Evolutionary conservation across 2,329 filamentous ascomycete genomes (phyloP), one percentile per base, ranked within the genome.

Genomic region (Fusarium beomiforme): DNA sequence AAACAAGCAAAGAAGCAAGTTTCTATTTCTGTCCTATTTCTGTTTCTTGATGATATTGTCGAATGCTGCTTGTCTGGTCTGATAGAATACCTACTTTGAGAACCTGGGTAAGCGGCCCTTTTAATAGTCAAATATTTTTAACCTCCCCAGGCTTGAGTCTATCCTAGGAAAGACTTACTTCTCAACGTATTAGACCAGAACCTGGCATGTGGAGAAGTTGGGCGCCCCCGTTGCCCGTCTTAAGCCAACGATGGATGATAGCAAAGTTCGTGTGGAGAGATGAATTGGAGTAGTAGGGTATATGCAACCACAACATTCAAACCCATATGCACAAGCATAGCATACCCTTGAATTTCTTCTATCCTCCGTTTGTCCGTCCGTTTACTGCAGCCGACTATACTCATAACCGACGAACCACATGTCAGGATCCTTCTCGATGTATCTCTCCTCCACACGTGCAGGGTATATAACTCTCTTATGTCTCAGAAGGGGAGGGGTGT

Each of bases 351-450:
- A 14, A 36, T 29, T 17, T 37, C 60, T 49, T 42, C 49, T 46
- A 59, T 53, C 36, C 62, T 73, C 73, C 73, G 39, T 70, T 74
- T 66, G 61, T 64, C 70, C 74, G 61, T 71, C 71, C 66, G 56
- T 61, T 49, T 58, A 51, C 60, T 71, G 43, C 50, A 67, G 56
- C 61, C 69, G 42, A 59, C 34, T 53, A 21, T 19, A 50, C 21
- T 34, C 8, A 29, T n/a, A 51, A 17, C 29, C 51, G 61, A 67
- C 71, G 67, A 71, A 61, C 67, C 70, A 72, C 58, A 24, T 39
- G 41, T 39, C 34, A 66, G 39, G 37, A 39, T 26, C 26, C 23
- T 29, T 44, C 37, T 66, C 26, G 33, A 47, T 29, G 47, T 31
- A 39, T 60, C 23, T 64, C 44, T 36, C 29, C 54, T 55, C 37